These are phyloP conservation scores for Linum lewisii DNA, from an alignment of 345 rosid genomes.

Conservation along the genomic window DNA sequence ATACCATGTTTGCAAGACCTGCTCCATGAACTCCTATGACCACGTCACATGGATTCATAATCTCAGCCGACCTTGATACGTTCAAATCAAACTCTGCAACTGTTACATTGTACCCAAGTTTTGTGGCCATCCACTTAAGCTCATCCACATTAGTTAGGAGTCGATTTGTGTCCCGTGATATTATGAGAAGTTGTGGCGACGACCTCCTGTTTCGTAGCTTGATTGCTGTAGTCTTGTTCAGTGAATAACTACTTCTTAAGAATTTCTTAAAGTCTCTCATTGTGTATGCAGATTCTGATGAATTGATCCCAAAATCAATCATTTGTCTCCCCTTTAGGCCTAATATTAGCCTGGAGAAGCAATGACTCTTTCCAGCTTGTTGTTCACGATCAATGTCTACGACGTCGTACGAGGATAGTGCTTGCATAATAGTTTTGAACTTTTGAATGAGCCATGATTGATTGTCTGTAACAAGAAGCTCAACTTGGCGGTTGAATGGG, in stretches of 20 bases:
- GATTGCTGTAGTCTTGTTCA: slow-evolving; percentile 28
- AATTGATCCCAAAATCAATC: slow-evolving; percentile 50
- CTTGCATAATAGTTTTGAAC: slow-evolving; percentile 30
- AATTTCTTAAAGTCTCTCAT: slow-evolving; percentile 51
- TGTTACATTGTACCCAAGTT: slow-evolving; percentile 41
- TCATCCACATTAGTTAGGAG: slow-evolving; percentile 35
- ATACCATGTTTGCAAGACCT: slow-evolving; percentile 68
- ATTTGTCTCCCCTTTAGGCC: slow-evolving; percentile 46
- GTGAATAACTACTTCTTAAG: slow-evolving; percentile 37
- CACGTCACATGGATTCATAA: slow-evolving; percentile 65
- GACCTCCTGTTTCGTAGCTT: neutral
- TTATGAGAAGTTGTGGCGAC: slow-evolving; percentile 43
- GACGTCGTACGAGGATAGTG: slow-evolving; percentile 31
- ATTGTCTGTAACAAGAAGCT: slow-evolving; percentile 46
- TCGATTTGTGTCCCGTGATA: slow-evolving; percentile 48
- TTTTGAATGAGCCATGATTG: slow-evolving; percentile 37
- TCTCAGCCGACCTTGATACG: slow-evolving; percentile 29
- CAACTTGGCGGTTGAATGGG: slow-evolving; percentile 45
- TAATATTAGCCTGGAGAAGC: slow-evolving; percentile 42
- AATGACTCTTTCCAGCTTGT: slow-evolving; percentile 24
- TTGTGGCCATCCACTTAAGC: slow-evolving; percentile 32
- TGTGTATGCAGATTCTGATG: slow-evolving; percentile 35
- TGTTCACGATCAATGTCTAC: slow-evolving; percentile 38
- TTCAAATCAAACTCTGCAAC: slow-evolving; percentile 43
- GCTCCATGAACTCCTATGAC: slow-evolving; percentile 85